phyloP scores from a whole-genome alignment of 257 asterid genomes.

The Ajuga chamaepitys region DNA sequence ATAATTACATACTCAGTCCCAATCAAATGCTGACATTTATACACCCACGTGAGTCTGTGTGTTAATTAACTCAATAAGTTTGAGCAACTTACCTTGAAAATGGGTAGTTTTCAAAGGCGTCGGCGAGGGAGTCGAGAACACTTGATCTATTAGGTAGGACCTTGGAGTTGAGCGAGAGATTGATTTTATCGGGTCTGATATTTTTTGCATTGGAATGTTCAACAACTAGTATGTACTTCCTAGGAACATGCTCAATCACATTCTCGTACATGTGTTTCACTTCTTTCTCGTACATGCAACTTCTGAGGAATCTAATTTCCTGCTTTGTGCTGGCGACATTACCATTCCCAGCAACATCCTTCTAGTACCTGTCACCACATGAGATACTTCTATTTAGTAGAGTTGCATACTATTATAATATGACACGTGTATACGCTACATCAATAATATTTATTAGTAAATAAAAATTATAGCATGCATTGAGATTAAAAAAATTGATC shows the following conservation, averaged over 20 bases:
- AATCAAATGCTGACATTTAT: not conserved
- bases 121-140: conserved; percentile 47
- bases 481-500: not conserved
- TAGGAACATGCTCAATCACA: conserved; percentile 60
- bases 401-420: not conserved
- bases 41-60: too few species aligned
- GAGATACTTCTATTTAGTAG: not conserved
- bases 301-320: conserved; percentile 22
- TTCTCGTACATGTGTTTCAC: conserved; percentile 57
- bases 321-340: conserved; percentile 11
- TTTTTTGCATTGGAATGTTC: conserved; percentile 50
- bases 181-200: not conserved
- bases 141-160: conserved; percentile 48
- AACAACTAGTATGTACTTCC: conserved; percentile 47
- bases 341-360: conserved; percentile 52
- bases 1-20: too few species aligned
- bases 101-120: conserved; percentile 64
- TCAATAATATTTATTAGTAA: too few species aligned
- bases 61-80: too few species aligned
- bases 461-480: not conserved
- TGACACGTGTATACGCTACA: not conserved
- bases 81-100: conserved; percentile 60
- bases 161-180: conserved; percentile 48
- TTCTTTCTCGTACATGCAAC: conserved; percentile 49
- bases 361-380: not conserved